These are phyloP conservation scores for Skeletonema menzelii DNA, from an alignment of 108 stramenopile genomes.

Conservation along the genomic window DNA sequence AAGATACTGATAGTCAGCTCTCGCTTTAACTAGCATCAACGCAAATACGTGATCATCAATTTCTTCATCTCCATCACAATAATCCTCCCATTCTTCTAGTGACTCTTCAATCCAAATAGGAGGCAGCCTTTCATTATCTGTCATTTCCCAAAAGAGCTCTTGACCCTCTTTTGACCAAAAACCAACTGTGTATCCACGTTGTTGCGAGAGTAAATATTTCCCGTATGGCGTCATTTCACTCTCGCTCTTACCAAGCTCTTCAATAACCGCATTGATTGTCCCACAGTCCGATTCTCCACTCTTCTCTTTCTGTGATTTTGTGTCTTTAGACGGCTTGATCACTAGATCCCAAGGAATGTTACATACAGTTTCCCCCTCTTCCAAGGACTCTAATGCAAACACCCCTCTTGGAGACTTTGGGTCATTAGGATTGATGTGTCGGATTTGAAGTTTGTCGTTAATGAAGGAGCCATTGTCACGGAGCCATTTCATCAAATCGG, in stretches of 20 bases:
- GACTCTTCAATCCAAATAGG: slow-evolving; percentile 12
- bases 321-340: slow-evolving; percentile 12
- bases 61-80: slow-evolving; percentile 33
- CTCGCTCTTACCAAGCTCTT: slow-evolving; percentile 44
- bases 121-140: slow-evolving; percentile 16
- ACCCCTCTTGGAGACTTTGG: slow-evolving; percentile 43
- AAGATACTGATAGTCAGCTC: slow-evolving; percentile 67
- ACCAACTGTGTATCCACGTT: slow-evolving; percentile 14
- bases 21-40: slow-evolving; percentile 52
- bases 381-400: slow-evolving; percentile 45
- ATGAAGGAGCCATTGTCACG: slow-evolving; percentile 31
- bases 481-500: slow-evolving; percentile 15
- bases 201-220: slow-evolving; percentile 45
- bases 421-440: slow-evolving; percentile 23
- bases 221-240: slow-evolving; percentile 54
- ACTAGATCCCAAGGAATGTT: slow-evolving; percentile 47
- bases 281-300: slow-evolving; percentile 33
- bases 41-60: slow-evolving; percentile 39
- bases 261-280: slow-evolving; percentile 25
- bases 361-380: slow-evolving; percentile 40
- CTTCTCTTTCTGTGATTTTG: not conserved
- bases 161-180: slow-evolving; percentile 60
- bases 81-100: slow-evolving; percentile 20
- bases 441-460: slow-evolving; percentile 25
- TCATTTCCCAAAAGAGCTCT: slow-evolving; percentile 42